Base-by-base conservation (phyloP, 768 basidiomycete genomes). In the Trametes meyenii region DNA sequence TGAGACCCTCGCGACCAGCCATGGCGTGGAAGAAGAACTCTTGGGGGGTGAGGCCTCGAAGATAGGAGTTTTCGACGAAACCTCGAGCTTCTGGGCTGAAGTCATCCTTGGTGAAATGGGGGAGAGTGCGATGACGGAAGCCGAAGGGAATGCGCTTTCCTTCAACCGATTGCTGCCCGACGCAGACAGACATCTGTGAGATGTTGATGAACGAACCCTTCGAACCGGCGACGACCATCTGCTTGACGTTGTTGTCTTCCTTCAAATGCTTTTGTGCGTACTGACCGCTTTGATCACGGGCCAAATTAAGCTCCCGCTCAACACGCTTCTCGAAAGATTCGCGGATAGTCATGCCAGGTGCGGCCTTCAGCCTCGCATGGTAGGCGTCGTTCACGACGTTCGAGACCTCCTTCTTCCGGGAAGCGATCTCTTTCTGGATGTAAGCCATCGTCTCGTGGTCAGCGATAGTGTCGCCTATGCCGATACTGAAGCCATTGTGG, bases 11-110 rank as follows among this genome's bases (percentile, higher is more conserved):
- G 67, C 97, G 92, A 76, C 97, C 96, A 69, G 96, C 96, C 96
- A 98, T 98, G 58, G 97, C 97, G 75, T 99, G 97, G 87, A 99
- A 98, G 83, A 98, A 98, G 82, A 94, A 99, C 72, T 99, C 97
- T 66, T 98, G 95, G 0, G 97, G 96, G 2, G 96, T 98, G 61
- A 99, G 74, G 24, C 97, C 96, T 58, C 96, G 90, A 36, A 98
- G 81, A 70, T 98, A 98, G 21, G 97, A 98, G 73, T 99, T 99
- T 75, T 98, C 97, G 62, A 99, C 97, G 73, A 98, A 99, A 17
- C 97, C 97, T 57, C 96, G 89, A 6, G 97, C 91, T 71, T 98
- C 96, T 1, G 97, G 95, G 70, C 94, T 94, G 79, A 96, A 98
- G 74, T 98, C 96, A 69, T 98, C 97, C 79, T 98, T 96, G 1